Conservation (phyloP, 2,329 filamentous ascomycete genomes). For the Grosmannia serpens region DNA sequence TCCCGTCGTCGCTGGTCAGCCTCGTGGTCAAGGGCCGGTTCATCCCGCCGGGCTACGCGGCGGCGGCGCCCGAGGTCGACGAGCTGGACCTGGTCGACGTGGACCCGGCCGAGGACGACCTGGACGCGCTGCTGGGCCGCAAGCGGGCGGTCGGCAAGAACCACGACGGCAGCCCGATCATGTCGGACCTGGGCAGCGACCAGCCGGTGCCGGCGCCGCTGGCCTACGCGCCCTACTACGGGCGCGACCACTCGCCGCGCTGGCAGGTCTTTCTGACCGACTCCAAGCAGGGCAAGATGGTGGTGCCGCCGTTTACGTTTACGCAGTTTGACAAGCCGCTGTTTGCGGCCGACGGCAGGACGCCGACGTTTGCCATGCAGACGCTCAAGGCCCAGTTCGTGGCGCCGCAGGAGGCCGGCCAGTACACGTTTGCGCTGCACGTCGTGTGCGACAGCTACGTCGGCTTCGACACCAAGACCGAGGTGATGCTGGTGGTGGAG, state of each 20-base stretch:
- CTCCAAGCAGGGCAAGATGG: conserved; percentile 88
- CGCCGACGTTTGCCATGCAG: conserved; percentile 85
- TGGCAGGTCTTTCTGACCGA: conserved; percentile 96
- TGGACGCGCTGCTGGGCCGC: conserved; percentile 72
- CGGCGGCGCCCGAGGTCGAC: conserved; percentile 61
- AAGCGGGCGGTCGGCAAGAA: conserved; percentile 52
- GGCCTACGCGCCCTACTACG: conserved; percentile 82
- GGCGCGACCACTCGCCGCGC: conserved; percentile 76
- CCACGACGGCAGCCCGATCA: conserved; percentile 42
- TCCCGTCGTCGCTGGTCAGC: conserved; percentile 82
- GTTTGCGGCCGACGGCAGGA: conserved; percentile 62
- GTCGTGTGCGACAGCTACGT: conserved; percentile 91
- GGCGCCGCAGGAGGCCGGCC: conserved; percentile 80
- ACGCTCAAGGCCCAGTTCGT: conserved; percentile 96
- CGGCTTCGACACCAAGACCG: conserved; percentile 84
- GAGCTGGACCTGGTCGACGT: conserved; percentile 77
- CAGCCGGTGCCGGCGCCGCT: conserved; percentile 66
- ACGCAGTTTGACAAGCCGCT: conserved; percentile 83
- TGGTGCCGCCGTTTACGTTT: conserved; percentile 94
- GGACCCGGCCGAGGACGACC: conserved; percentile 84
- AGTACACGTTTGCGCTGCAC: conserved; percentile 92
- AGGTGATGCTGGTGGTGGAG: conserved; percentile 80
- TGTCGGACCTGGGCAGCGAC: conserved; percentile 40
- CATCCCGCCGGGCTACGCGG: conserved; percentile 66
- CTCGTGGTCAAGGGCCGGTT: conserved; percentile 93